A percentile compares a stretch with the other conserved stretches of the same genome.
phyloP scores from a whole-genome alignment of 169 alveolate species.

The Eimeria sp. region DNA sequence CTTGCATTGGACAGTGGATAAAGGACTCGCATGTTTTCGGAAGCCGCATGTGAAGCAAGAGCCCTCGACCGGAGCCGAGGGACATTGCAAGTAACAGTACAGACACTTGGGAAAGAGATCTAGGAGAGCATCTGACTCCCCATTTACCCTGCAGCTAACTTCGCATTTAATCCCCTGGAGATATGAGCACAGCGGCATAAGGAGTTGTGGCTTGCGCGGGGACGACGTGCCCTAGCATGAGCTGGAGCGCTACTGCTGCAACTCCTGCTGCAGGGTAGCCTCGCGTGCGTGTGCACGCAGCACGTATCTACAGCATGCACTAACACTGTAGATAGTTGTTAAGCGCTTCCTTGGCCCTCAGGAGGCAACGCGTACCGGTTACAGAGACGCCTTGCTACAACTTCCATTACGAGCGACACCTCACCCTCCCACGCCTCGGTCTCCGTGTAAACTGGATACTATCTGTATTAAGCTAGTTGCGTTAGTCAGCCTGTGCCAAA shows the following conservation, averaged over 20 bases:
- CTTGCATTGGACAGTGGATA: not conserved
- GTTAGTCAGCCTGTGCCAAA: not conserved
- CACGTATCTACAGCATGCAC: not conserved
- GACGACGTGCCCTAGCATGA: not conserved
- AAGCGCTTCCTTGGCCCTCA: not conserved
- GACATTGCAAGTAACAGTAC: not conserved
- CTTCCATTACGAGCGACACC: not conserved
- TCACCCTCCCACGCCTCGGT: not conserved
- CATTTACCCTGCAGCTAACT: too few relatives aligned
- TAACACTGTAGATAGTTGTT: not conserved
- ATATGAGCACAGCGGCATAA: not conserved
- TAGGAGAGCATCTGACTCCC: too few relatives aligned
- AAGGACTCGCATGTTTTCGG: too few relatives aligned
- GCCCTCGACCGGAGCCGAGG: not conserved
- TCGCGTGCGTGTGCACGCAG: not conserved
- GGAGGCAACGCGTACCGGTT: not conserved
- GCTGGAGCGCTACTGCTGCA: not conserved
- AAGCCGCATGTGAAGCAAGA: not conserved
- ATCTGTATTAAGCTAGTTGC: not conserved
- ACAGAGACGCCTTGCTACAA: not conserved
- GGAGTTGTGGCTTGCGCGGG: not conserved
- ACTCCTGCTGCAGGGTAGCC: not conserved
- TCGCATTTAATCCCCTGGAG: not conserved
- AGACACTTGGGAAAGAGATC: not conserved
- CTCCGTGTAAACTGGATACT: not conserved